Evolutionary conservation across 345 rosid species (phyloP).

Genomic region (Salix koriyanagi): DNA sequence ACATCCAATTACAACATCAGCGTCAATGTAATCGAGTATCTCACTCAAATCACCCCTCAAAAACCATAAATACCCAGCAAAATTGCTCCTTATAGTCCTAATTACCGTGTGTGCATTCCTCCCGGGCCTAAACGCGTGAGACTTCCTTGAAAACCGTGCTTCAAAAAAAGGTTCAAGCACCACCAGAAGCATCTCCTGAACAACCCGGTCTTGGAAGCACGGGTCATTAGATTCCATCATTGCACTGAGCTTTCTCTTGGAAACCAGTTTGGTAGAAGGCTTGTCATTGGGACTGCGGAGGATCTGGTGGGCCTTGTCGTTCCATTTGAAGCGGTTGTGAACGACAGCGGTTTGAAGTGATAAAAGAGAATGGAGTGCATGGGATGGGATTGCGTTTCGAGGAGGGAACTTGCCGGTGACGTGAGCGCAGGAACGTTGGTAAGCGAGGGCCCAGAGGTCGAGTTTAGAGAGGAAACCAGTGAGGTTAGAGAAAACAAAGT

Average conservation of each 20-base stretch:
- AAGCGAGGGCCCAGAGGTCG: constrained; percentile 90
- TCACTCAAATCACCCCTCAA: constrained; percentile 74
- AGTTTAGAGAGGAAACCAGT: constrained; percentile 83
- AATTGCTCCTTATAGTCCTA: constrained; percentile 78
- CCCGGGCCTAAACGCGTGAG: constrained; percentile 84
- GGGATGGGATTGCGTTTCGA: constrained; percentile 61
- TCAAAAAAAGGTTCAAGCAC: constrained; percentile 81
- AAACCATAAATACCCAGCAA: constrained; percentile 93
- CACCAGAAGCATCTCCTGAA: constrained; percentile 84
- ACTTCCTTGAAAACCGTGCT: constrained; percentile 61
- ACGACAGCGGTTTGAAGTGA: constrained; percentile 65
- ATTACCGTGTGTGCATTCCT: constrained; percentile 87
- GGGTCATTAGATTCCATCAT: constrained; percentile 48
- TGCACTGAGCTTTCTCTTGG: constrained; percentile 53
- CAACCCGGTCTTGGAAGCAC: constrained; percentile 84
- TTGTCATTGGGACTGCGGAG: constrained; percentile 66
- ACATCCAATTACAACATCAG: constrained; percentile 46
- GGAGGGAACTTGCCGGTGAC: constrained; percentile 88
- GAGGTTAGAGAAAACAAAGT: constrained; percentile 57
- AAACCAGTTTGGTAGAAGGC: constrained; percentile 33
- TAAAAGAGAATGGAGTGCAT: constrained; percentile 62
- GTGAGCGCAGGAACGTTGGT: constrained; percentile 78
- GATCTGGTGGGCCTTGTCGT: constrained; percentile 57
- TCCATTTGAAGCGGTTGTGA: constrained; percentile 63
- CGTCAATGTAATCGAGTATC: constrained; percentile 46